phyloP scores from a whole-genome alignment of 163 green algal species.

The Picocystis sp. region DNA sequence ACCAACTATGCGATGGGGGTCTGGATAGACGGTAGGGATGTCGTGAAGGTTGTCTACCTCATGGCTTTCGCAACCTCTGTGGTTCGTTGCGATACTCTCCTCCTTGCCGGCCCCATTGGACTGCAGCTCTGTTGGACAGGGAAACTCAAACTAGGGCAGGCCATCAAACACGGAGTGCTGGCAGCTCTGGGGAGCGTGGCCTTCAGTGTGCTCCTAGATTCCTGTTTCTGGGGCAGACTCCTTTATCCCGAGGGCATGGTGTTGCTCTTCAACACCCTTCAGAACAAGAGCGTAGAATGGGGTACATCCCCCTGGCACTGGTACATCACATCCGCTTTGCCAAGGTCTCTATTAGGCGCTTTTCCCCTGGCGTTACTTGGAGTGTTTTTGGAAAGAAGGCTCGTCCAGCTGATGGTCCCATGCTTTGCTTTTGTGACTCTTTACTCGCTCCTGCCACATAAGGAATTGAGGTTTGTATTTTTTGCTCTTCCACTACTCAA shows the following conservation, averaged over 20 bases:
- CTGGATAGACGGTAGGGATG: conserved; percentile 20
- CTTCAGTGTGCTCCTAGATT: conserved; percentile 41
- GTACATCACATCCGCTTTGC: conserved; percentile 68
- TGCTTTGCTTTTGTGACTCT: conserved; percentile 33
- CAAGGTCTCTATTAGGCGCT: conserved; percentile 33
- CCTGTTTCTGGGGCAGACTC: conserved; percentile 42
- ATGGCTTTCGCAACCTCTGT: conserved; percentile 30
- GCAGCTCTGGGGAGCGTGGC: conserved; percentile 16
- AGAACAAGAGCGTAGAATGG: conserved; percentile 64
- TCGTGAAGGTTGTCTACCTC: conserved; percentile 10
- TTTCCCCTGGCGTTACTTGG: conserved; percentile 35
- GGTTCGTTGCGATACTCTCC: conserved; percentile 48
- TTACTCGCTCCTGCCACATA: conserved; percentile 62
- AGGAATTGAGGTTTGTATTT: conserved; percentile 67
- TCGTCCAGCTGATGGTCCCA: conserved; percentile 12
- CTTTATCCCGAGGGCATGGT: conserved; percentile 71
- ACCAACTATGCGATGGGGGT: conserved; percentile 25
- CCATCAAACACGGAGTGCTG: conserved; percentile 9
- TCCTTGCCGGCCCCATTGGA: conserved; percentile 27
- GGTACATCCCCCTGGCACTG: conserved; percentile 48
- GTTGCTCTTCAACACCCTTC: conserved; percentile 65
- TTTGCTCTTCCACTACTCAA: conserved; percentile 59
- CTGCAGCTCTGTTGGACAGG: conserved; percentile 31
- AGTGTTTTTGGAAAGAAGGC: conserved; percentile 23
- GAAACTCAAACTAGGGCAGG: conserved; percentile 8